These are phyloP conservation scores for Botryotinia calthae DNA, from an alignment of 2,329 filamentous ascomycete species.

Conservation along the genomic window DNA sequence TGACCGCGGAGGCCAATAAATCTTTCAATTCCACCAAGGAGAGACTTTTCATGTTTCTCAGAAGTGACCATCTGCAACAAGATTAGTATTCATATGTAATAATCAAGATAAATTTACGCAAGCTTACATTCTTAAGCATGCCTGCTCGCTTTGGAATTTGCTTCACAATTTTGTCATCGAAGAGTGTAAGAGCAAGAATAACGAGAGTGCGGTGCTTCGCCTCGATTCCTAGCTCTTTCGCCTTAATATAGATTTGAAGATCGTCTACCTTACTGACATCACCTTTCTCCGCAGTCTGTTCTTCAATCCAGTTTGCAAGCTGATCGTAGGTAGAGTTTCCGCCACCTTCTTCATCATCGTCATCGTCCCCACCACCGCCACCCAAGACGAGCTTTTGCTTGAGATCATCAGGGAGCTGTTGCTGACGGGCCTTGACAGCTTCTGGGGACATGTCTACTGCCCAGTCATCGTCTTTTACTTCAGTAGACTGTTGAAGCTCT, in stretches of 20 bases:
- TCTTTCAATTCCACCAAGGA: slow-evolving; percentile 92
- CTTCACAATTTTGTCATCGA: slow-evolving; percentile 83
- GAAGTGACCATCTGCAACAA: slow-evolving; percentile 68
- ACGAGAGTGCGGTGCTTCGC: slow-evolving; percentile 88
- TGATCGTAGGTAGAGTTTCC: slow-evolving; percentile 80
- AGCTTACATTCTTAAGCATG: slow-evolving; percentile 83
- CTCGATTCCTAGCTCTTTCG: slow-evolving; percentile 93
- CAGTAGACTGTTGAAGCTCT: slow-evolving; percentile 65
- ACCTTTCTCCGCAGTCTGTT: slow-evolving; percentile 68
- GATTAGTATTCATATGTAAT: background rate
- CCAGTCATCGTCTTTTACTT: slow-evolving; percentile 86
- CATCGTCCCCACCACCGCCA: slow-evolving; percentile 72
- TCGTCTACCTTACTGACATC: slow-evolving; percentile 78
- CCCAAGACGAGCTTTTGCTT: slow-evolving; percentile 85
- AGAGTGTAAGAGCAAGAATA: slow-evolving; percentile 90
- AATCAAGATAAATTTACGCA: background rate
- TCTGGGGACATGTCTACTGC: slow-evolving; percentile 94
- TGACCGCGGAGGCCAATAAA: slow-evolving; percentile 71
- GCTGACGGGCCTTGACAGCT: slow-evolving; percentile 90
- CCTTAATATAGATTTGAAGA: slow-evolving; percentile 92
- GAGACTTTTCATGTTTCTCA: slow-evolving; percentile 91
- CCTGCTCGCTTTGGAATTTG: slow-evolving; percentile 81
- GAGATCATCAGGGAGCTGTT: slow-evolving; percentile 89
- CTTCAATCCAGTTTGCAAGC: slow-evolving; percentile 88
- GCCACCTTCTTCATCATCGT: slow-evolving; percentile 75